Evolutionary conservation across 306 rosid genomes (phyloP).

Genomic region (Quercus variabilis): DNA sequence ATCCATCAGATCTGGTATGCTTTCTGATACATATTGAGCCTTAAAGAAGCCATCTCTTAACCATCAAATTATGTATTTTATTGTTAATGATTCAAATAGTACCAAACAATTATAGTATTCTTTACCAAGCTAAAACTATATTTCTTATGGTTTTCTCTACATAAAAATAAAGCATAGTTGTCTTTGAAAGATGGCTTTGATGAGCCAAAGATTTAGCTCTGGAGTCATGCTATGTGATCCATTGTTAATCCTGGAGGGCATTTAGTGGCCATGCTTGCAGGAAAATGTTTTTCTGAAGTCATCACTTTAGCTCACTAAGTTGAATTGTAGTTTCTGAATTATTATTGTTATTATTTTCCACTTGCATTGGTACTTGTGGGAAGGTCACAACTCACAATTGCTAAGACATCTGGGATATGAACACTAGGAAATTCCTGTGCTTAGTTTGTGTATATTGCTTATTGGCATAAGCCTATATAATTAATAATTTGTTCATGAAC

Average conservation of each 20-base stretch:
- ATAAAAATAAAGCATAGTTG: not conserved
- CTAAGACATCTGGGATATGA: not conserved
- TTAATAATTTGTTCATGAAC: conserved; percentile 7
- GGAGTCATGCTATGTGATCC: not conserved
- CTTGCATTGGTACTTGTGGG: not conserved
- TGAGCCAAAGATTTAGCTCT: not conserved
- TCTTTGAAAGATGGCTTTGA: not conserved
- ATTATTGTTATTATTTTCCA: not conserved
- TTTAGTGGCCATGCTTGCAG: not conserved
- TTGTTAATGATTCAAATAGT: conserved; percentile 5
- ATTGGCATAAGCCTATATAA: not conserved
- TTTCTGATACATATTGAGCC: conserved; percentile 21
- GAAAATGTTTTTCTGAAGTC: not conserved
- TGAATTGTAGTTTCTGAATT: not conserved
- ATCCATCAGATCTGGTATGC: conserved; percentile 59
- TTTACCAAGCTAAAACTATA: not conserved
- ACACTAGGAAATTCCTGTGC: not conserved
- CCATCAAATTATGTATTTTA: not conserved
- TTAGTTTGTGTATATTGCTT: not conserved
- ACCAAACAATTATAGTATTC: not conserved
- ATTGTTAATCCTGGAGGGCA: not conserved
- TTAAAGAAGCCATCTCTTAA: conserved; percentile 12
- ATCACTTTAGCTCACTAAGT: not conserved
- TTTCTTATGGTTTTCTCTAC: not conserved
- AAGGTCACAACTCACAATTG: not conserved